Evolutionary conservation across 768 basidiomycete species (phyloP).

Genomic region (Trametes maxima): DNA sequence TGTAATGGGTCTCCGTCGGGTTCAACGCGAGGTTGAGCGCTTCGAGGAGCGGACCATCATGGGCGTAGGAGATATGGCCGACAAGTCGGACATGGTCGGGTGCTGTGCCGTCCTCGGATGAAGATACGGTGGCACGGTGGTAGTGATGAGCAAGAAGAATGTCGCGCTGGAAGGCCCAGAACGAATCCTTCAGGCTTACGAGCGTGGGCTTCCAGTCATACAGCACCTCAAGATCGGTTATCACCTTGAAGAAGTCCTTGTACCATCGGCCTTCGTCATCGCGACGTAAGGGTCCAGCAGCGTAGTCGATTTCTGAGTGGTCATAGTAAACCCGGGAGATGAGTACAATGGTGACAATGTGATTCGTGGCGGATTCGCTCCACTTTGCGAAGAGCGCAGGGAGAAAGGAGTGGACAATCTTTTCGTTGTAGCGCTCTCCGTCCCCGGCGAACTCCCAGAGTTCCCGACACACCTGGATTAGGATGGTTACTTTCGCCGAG

Average conservation of each 20-base stretch:
- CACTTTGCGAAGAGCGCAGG: constrained; percentile 87
- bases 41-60: constrained; percentile 95
- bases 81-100: constrained; percentile 64
- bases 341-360: constrained; percentile 92
- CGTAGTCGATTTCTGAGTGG: constrained; percentile 73
- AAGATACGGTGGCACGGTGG: constrained; percentile 58
- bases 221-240: constrained; percentile 88
- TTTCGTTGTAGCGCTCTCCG: constrained; percentile 94
- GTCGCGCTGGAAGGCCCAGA: constrained; percentile 90
- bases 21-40: constrained; percentile 92
- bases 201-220: constrained; percentile 88
- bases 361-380: constrained; percentile 83
- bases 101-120: constrained; percentile 35
- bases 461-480: constrained; percentile 95
- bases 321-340: constrained; percentile 94
- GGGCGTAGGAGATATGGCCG: constrained; percentile 81
- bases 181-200: constrained; percentile 83
- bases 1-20: constrained; percentile 91
- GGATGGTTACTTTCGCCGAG: constrained; percentile 89
- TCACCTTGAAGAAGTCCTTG: constrained; percentile 96
- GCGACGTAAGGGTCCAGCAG: constrained; percentile 75
- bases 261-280: constrained; percentile 82
- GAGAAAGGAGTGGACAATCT: constrained; percentile 96
- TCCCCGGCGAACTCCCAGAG: constrained; percentile 97
- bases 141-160: constrained; percentile 90